phyloP scores from a whole-genome alignment of 2,329 filamentous ascomycete genomes.

The Neonectria hederae region DNA sequence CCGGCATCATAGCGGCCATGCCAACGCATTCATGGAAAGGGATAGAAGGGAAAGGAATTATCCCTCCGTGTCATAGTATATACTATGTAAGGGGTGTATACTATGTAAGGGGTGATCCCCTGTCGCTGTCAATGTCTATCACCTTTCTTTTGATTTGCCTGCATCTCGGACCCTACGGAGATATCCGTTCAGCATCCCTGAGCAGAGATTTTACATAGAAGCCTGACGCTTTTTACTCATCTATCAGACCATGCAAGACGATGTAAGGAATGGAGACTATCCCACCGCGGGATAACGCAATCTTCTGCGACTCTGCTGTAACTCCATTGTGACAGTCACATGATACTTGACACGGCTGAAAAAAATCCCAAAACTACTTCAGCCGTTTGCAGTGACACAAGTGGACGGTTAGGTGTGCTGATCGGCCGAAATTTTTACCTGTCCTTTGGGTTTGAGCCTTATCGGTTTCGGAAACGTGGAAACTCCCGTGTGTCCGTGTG shows the following conservation, averaged over 20 bases:
- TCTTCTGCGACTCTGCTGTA: too few species aligned
- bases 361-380: neutral
- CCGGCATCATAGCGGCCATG: too few species aligned
- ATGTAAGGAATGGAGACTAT: neutral
- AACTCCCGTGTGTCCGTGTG: neutral
- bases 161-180: too few species aligned
- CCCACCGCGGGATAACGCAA: neutral
- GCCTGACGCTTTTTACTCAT: neutral
- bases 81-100: too few species aligned
- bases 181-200: too few species aligned
- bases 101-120: too few species aligned
- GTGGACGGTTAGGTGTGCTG: neutral
- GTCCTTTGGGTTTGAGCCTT: neutral
- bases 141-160: too few species aligned
- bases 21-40: too few species aligned
- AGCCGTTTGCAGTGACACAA: neutral
- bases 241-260: neutral
- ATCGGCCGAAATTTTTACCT: neutral
- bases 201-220: too few species aligned
- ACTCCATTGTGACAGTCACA: neutral
- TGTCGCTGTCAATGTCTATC: too few species aligned
- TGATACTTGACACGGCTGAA: neutral
- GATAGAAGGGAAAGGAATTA: too few species aligned
- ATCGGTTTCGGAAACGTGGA: neutral
- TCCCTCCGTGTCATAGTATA: too few species aligned